Percentiles rank a stretch among this genome's conserved stretches.
Conservation (phyloP, 2,329 filamentous ascomycete genomes). For the Penicillium sp. region DNA sequence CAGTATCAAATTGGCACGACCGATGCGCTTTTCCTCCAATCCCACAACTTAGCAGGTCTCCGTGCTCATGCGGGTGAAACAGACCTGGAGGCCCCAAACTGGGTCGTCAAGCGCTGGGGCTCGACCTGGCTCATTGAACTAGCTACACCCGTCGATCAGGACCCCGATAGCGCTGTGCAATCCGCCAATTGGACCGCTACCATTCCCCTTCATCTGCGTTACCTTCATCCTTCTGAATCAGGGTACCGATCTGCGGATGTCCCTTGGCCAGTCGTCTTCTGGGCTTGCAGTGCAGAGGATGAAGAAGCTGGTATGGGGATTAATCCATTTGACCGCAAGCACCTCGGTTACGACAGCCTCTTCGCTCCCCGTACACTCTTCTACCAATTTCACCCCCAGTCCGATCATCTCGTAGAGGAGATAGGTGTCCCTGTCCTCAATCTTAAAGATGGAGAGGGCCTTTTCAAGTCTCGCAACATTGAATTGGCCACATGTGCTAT, state of each 20-base stretch:
- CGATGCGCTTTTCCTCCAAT: constrained; percentile 69
- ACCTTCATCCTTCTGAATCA: constrained; percentile 63
- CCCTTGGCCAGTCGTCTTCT: constrained; percentile 83
- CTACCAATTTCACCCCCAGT: constrained; percentile 69
- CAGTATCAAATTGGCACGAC: constrained; percentile 71
- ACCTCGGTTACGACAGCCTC: constrained; percentile 80
- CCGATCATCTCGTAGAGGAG: constrained; percentile 51
- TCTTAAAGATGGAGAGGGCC: constrained; percentile 50
- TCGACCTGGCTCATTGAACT: constrained; percentile 76
- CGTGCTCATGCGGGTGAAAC: constrained; percentile 72
- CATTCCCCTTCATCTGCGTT: constrained; percentile 83
- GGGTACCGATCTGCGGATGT: constrained; percentile 60
- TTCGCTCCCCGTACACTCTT: constrained; percentile 78
- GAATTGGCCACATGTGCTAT: constrained; percentile 58
- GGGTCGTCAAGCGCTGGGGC: constrained; percentile 75
- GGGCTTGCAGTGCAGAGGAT: constrained; percentile 71
- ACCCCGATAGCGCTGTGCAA: neutral
- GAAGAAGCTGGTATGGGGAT: constrained; percentile 62
- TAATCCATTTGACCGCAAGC: constrained; percentile 82
- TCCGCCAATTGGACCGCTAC: constrained; percentile 37
- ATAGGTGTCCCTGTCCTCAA: constrained; percentile 68
- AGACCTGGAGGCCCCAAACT: constrained; percentile 88
- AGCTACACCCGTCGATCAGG: constrained; percentile 50
- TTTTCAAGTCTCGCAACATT: constrained; percentile 39
- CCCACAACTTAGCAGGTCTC: constrained; percentile 72